Evolutionary conservation across 2,329 filamentous ascomycete genomes (phyloP).

Genomic region (Pseudomassariella vexata): DNA sequence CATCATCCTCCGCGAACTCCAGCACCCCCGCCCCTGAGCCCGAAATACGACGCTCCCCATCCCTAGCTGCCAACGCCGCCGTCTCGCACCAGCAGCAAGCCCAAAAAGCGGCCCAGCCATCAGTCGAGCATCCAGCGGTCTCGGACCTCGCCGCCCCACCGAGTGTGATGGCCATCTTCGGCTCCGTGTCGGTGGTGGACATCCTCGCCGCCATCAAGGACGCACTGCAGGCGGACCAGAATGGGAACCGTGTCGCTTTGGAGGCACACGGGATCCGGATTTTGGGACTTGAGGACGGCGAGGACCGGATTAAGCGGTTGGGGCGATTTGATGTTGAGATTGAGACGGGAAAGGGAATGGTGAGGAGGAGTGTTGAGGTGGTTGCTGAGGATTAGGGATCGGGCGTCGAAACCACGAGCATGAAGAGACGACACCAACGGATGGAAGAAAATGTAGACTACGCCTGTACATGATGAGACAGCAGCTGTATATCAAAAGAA

Average conservation of each 20-base stretch:
- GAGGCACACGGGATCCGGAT: slow-evolving; percentile 28
- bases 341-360: slow-evolving; percentile 19
- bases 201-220: slow-evolving; percentile 28
- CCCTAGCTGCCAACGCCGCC: slow-evolving; percentile 18
- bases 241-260: slow-evolving; percentile 28
- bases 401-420: neutral
- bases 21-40: slow-evolving; percentile 12
- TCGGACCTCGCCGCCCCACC: slow-evolving; percentile 10
- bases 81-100: slow-evolving; percentile 15
- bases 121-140: slow-evolving; percentile 8
- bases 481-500: no score
- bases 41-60: slow-evolving; percentile 17
- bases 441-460: no score
- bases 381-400: slow-evolving; percentile 19
- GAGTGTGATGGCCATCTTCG: slow-evolving; percentile 28
- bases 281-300: slow-evolving; percentile 21
- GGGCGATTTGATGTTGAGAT: slow-evolving; percentile 34
- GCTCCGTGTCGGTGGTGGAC: slow-evolving; percentile 34
- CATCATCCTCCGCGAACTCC: no score
- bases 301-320: slow-evolving; percentile 33
- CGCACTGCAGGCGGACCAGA: slow-evolving; percentile 23
- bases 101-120: slow-evolving; percentile 7
- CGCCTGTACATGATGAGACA: no score
- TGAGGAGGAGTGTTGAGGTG: slow-evolving; percentile 28
- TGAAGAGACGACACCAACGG: no score